These are phyloP conservation scores for Lepiota brunneoincarnata DNA, from an alignment of 768 basidiomycete species.

Conservation along the genomic window DNA sequence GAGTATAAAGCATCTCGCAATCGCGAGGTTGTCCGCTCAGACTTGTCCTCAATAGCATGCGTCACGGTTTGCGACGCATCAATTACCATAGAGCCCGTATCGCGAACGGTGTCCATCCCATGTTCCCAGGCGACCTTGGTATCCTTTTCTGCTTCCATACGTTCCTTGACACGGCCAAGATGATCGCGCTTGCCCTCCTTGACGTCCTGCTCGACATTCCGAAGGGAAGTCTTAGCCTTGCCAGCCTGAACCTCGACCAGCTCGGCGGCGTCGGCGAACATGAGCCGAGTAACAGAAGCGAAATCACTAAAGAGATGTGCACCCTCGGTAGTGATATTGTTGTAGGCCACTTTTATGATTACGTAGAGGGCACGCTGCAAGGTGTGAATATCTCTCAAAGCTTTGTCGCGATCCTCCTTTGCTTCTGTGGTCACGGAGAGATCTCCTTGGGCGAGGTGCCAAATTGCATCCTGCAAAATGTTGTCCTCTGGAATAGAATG, in stretches of 20 bases:
- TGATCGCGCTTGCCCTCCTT: constrained; percentile 58
- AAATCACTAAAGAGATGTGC: constrained; percentile 57
- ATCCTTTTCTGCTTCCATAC: constrained; percentile 48
- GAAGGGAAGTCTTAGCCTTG: constrained; percentile 47
- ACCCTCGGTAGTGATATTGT: constrained; percentile 51
- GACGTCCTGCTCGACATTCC: constrained; percentile 55
- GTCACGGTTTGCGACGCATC: constrained; percentile 46
- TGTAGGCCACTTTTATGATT: constrained; percentile 51
- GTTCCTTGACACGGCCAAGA: constrained; percentile 50
- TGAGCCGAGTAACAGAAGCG: constrained; percentile 60
- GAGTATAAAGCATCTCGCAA: constrained; percentile 52
- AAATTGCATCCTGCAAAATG: constrained; percentile 61
- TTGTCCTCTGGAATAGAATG: constrained; percentile 51
- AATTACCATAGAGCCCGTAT: constrained; percentile 53
- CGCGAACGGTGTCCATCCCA: constrained; percentile 65
- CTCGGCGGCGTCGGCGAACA: constrained; percentile 66
- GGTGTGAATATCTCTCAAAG: constrained; percentile 45
- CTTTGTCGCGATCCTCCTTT: constrained; percentile 40
- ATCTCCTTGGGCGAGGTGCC: constrained; percentile 60
- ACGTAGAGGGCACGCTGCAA: constrained; percentile 48
- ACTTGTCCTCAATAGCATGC: constrained; percentile 39
- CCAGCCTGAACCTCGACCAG: constrained; percentile 51
- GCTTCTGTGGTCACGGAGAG: constrained; percentile 34
- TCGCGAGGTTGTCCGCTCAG: constrained; percentile 37
- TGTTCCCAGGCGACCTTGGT: constrained; percentile 57